Conservation (phyloP, 345 rosid genomes). For the Leavenworthia alabamica region DNA sequence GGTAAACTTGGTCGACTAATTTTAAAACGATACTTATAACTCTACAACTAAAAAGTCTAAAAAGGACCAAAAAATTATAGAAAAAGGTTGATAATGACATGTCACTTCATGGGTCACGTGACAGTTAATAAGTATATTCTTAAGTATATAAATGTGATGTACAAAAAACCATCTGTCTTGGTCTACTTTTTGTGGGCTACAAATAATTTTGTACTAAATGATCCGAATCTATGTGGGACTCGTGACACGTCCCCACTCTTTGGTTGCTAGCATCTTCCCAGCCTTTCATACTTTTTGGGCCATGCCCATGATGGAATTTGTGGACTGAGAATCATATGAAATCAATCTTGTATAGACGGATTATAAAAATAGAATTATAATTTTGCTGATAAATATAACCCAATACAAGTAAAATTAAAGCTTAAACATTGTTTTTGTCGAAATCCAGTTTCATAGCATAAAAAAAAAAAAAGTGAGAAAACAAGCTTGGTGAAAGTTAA, state of each 20-base stretch:
- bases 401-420: no score
- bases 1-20: not conserved
- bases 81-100: not conserved
- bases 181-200: not conserved
- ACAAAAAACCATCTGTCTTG: not conserved
- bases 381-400: no score
- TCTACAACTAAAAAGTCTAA: no score
- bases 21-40: not conserved
- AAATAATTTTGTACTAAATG: not conserved
- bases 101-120: not conserved
- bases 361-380: not conserved
- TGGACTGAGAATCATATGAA: not conserved
- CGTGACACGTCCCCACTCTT: not conserved
- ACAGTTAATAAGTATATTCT: not conserved
- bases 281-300: not conserved
- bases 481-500: no score
- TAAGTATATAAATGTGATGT: not conserved
- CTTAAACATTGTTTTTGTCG: no score
- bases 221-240: not conserved
- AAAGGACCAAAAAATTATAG: not conserved
- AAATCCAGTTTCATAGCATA: no score
- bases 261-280: not conserved
- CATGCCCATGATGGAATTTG: not conserved
- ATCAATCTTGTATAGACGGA: not conserved
- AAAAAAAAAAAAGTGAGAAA: no score